These are phyloP conservation scores for Cryptococcus sp. DNA, from an alignment of 1,284 basidiomycete species.

Conservation along the genomic window DNA sequence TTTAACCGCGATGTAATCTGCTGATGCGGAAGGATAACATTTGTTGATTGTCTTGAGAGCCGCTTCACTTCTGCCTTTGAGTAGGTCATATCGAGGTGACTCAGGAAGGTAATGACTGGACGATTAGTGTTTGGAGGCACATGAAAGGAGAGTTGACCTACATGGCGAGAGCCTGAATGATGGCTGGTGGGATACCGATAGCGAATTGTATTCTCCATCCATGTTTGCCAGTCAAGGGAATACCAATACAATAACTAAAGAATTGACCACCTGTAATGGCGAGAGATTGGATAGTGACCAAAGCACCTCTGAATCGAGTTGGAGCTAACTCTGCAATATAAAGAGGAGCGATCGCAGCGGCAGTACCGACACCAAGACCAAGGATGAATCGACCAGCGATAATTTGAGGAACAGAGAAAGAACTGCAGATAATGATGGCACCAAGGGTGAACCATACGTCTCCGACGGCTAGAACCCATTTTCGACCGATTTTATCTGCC, in stretches of 20 bases:
- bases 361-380: constrained; percentile 46
- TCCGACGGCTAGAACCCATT: constrained; percentile 60
- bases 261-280: constrained; percentile 48
- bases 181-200: constrained; percentile 41
- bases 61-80: constrained; percentile 26
- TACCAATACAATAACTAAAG: constrained; percentile 38
- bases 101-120: constrained; percentile 40
- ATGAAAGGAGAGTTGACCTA: constrained; percentile 18
- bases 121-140: background rate
- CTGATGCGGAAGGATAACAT: constrained; percentile 31
- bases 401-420: constrained; percentile 37
- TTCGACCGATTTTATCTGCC: constrained; percentile 44
- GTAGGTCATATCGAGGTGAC: constrained; percentile 42
- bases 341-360: constrained; percentile 41
- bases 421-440: constrained; percentile 43
- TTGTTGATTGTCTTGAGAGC: constrained; percentile 30
- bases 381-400: constrained; percentile 44
- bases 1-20: constrained; percentile 26
- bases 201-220: constrained; percentile 48
- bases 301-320: constrained; percentile 40
- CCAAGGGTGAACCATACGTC: constrained; percentile 64
- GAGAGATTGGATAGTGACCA: constrained; percentile 45
- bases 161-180: constrained; percentile 27
- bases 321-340: constrained; percentile 48
- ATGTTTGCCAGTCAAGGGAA: constrained; percentile 18